A percentile compares a stretch with the other conserved stretches of the same genome.
Conservation (phyloP, 1,284 basidiomycete species). For the Exsudoporus floridanus region DNA sequence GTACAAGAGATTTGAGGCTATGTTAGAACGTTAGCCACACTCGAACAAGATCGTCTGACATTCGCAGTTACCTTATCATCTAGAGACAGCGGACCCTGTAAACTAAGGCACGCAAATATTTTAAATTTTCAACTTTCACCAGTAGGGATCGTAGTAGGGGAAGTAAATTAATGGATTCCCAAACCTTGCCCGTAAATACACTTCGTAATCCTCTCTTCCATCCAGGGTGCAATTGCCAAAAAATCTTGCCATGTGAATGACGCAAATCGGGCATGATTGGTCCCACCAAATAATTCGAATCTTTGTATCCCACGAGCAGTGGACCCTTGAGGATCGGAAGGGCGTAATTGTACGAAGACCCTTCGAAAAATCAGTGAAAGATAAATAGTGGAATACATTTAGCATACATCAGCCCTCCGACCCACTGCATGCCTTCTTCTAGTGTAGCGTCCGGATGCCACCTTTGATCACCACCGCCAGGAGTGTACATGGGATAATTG, state of each 20-base stretch:
- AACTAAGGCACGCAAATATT: conserved; percentile 8
- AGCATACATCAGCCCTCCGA: conserved; percentile 67
- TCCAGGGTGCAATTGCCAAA: conserved; percentile 72
- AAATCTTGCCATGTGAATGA: conserved; percentile 71
- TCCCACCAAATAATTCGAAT: conserved; percentile 48
- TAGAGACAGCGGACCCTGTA: background rate
- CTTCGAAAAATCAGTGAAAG: conserved; percentile 36
- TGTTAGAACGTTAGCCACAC: conserved; percentile 17
- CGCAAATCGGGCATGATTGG: conserved; percentile 57
- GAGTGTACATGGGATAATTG: conserved; percentile 72
- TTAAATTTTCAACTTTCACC: background rate
- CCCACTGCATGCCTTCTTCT: conserved; percentile 67
- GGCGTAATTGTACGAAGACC: conserved; percentile 62
- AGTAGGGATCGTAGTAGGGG: background rate
- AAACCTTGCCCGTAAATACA: conserved; percentile 68
- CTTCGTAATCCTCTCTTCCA: conserved; percentile 59
- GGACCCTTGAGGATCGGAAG: conserved; percentile 43
- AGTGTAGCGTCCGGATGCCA: conserved; percentile 58
- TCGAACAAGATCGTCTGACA: conserved; percentile 14
- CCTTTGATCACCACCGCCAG: conserved; percentile 63
- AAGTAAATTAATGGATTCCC: conserved; percentile 44
- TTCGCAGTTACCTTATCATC: background rate
- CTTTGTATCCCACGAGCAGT: conserved; percentile 44
- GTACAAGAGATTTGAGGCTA: conserved; percentile 12
- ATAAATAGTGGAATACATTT: background rate